These are phyloP conservation scores for Fusarium algeriense DNA, from an alignment of 2,329 filamentous ascomycete species.

Conservation along the genomic window DNA sequence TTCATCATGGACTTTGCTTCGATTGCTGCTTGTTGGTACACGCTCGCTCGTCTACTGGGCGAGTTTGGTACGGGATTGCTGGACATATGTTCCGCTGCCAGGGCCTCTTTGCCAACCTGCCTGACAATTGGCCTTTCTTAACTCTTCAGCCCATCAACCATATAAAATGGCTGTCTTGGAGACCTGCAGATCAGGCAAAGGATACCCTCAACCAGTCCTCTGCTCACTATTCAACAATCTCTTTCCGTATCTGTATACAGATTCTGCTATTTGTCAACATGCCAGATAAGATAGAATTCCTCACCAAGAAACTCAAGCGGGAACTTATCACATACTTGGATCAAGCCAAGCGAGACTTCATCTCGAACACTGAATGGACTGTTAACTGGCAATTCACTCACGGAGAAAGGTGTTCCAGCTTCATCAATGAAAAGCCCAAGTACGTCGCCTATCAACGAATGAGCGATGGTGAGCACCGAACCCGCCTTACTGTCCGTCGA, in stretches of 20 bases:
- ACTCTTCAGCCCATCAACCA: background rate
- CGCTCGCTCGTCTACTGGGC: background rate
- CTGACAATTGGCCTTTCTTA: background rate
- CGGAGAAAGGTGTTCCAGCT: background rate
- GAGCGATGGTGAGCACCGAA: background rate
- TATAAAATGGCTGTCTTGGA: background rate
- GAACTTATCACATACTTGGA: no score
- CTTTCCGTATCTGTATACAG: background rate
- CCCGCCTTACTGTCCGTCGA: fast-evolving
- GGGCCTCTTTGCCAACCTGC: background rate
- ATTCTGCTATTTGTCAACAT: no score
- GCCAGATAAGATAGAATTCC: no score
- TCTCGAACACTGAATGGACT: background rate
- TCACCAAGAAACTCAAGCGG: no score
- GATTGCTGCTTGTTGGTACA: background rate
- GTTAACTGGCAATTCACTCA: background rate
- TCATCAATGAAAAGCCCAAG: background rate
- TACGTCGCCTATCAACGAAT: background rate
- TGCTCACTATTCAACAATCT: background rate
- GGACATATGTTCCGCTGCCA: background rate
- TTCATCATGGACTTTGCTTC: background rate
- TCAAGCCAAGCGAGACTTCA: background rate
- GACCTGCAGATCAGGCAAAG: background rate
- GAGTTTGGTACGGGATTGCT: background rate
- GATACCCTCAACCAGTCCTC: background rate